Evolutionary conservation across 306 rosid species (phyloP).

Genomic region (Glycine soja): DNA sequence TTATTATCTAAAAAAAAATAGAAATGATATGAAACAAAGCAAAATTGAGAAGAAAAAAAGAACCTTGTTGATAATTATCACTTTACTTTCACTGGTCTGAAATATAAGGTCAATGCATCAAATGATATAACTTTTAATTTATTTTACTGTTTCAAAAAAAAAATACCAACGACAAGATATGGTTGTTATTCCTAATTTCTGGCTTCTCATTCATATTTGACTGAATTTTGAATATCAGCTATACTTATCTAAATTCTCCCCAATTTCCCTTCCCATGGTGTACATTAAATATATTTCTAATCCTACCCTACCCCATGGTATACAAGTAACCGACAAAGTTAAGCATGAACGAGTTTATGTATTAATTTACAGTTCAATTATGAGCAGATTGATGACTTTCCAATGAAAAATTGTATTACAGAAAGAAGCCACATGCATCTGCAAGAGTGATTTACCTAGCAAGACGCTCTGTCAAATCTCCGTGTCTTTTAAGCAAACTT

Average conservation of each 20-base stretch:
- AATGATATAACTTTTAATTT: neutral
- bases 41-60: too few species aligned
- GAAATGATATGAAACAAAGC: too few species aligned
- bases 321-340: constrained; percentile 4
- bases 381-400: constrained; percentile 6
- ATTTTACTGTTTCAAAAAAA: neutral
- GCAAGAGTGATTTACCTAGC: constrained; percentile 64
- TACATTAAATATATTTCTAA: constrained; percentile 23
- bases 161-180: neutral
- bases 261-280: neutral
- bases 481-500: constrained; percentile 81
- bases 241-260: constrained; percentile 16
- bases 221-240: constrained; percentile 20
- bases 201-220: constrained; percentile 9
- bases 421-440: constrained; percentile 16
- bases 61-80: too few species aligned
- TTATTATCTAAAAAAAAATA: too few species aligned
- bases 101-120: constrained; percentile 11
- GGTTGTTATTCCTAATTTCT: neutral
- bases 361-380: constrained; percentile 21
- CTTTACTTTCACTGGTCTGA: neutral
- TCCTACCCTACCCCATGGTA: constrained; percentile 11
- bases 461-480: constrained; percentile 81
- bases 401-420: constrained; percentile 25
- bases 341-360: constrained; percentile 26